Percentiles rank a stretch among this genome's conserved stretches.
These are phyloP conservation scores for Malassezia furfur DNA, from an alignment of 1,284 basidiomycete species.

Conservation along the genomic window DNA sequence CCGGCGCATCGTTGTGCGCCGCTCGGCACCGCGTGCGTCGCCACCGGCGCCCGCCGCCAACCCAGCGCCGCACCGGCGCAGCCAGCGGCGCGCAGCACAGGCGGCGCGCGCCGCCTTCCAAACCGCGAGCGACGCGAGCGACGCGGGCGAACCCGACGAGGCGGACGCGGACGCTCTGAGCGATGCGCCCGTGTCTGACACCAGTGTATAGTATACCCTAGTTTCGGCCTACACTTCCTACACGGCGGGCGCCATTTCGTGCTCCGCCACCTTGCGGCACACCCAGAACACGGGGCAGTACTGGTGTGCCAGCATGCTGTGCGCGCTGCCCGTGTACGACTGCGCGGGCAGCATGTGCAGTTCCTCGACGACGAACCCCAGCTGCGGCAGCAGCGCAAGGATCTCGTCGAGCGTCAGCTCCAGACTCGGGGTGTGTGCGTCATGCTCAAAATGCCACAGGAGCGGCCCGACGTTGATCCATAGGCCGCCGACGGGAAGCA, in stretches of 20 bases:
- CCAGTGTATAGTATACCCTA: not conserved
- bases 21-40: not conserved
- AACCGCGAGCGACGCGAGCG: not conserved
- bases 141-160: not conserved
- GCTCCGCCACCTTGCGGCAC: slow-evolving; percentile 36
- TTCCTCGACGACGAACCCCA: slow-evolving; percentile 76
- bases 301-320: slow-evolving; percentile 76
- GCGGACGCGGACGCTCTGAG: not conserved
- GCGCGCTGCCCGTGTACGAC: slow-evolving; percentile 74
- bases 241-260: slow-evolving; percentile 25
- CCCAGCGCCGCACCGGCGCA: not conserved
- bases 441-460: slow-evolving; percentile 93
- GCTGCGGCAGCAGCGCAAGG: slow-evolving; percentile 61
- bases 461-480: slow-evolving; percentile 61
- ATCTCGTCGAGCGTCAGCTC: slow-evolving; percentile 84
- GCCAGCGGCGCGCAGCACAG: not conserved
- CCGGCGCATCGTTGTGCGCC: slow-evolving; percentile 8
- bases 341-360: slow-evolving; percentile 64
- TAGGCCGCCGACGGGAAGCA: slow-evolving; percentile 34
- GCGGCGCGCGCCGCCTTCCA: not conserved
- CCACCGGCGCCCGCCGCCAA: too few species aligned
- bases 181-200: too few species aligned
- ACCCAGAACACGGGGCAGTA: slow-evolving; percentile 58
- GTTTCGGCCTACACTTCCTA: slow-evolving; percentile 2
- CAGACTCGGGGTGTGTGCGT: slow-evolving; percentile 56